phyloP scores from a whole-genome alignment of 805 yeast genomes.

The Wickerhamomyces bovis region DNA sequence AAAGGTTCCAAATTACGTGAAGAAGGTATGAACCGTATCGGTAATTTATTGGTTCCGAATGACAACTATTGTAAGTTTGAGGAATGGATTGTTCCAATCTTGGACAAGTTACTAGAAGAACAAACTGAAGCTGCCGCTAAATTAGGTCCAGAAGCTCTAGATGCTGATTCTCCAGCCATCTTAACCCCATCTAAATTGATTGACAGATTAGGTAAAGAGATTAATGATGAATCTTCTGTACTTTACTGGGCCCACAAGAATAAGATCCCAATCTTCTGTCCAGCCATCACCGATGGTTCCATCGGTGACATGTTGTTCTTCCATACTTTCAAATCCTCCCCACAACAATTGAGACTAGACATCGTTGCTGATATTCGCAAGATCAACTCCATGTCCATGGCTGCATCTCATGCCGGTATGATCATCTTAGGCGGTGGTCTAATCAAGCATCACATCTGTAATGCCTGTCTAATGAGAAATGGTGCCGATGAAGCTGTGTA shows the following conservation, averaged over 20 bases:
- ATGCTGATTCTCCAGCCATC: slow-evolving; percentile 54
- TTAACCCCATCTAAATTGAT: slow-evolving; percentile 96
- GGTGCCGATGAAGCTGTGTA: slow-evolving; percentile 98
- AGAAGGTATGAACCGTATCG: slow-evolving; percentile 96
- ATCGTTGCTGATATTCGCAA: slow-evolving; percentile 90
- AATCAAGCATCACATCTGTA: slow-evolving; percentile 94
- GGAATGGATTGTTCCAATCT: slow-evolving; percentile 96
- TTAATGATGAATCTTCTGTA: slow-evolving; percentile 88
- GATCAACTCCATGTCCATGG: slow-evolving; percentile 92
- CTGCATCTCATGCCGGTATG: slow-evolving; percentile 93
- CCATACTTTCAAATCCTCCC: slow-evolving; percentile 94
- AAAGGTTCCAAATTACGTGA: slow-evolving; percentile 81
- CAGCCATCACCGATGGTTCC: slow-evolving; percentile 96
- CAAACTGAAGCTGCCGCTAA: slow-evolving; percentile 63
- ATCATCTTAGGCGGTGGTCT: slow-evolving; percentile 93
- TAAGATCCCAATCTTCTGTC: slow-evolving; percentile 93
- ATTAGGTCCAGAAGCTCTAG: slow-evolving; percentile 48
- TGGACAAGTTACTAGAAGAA: slow-evolving; percentile 83
- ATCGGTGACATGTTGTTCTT: slow-evolving; percentile 98
- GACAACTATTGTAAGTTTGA: slow-evolving; percentile 97
- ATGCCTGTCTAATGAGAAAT: slow-evolving; percentile 97
- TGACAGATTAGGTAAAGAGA: slow-evolving; percentile 91
- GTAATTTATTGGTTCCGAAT: slow-evolving; percentile 93
- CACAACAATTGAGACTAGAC: slow-evolving; percentile 83
- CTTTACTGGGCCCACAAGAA: slow-evolving; percentile 98